Percentiles rank a stretch among this genome's conserved stretches.
phyloP scores from a whole-genome alignment of 2,329 filamentous ascomycete species.

The Sporothrix brunneoviolacea region DNA sequence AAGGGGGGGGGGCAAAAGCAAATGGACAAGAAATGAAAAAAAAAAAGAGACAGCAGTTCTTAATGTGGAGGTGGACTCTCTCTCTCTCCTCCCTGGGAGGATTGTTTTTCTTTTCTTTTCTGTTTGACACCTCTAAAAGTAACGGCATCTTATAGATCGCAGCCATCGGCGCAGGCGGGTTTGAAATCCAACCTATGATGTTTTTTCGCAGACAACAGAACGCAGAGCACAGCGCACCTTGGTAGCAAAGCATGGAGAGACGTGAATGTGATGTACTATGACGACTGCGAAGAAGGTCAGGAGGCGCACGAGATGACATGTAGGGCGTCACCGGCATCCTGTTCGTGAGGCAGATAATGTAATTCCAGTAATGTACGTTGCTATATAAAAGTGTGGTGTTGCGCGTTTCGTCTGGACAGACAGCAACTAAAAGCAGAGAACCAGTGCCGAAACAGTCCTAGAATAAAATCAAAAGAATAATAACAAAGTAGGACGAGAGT shows the following conservation, averaged over 20 bases:
- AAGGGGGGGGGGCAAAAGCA: no score
- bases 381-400: no score
- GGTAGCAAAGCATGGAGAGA: no score
- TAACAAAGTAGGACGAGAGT: neutral
- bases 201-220: no score
- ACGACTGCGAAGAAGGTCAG: no score
- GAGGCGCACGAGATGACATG: no score
- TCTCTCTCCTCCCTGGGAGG: neutral
- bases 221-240: no score
- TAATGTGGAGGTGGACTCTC: conserved; percentile 7
- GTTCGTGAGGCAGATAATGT: no score
- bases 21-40: neutral
- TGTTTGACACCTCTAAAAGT: conserved; percentile 8
- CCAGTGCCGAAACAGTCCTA: neutral
- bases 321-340: no score
- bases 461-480: neutral
- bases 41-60: neutral
- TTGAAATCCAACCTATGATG: conserved; percentile 7
- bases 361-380: no score
- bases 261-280: no score
- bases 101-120: neutral
- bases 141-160: conserved; percentile 10
- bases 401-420: no score
- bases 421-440: neutral
- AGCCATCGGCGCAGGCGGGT: conserved; percentile 2